Base-by-base conservation (phyloP, 2,329 filamentous ascomycete genomes). In the Tolypocladium tropicale region DNA sequence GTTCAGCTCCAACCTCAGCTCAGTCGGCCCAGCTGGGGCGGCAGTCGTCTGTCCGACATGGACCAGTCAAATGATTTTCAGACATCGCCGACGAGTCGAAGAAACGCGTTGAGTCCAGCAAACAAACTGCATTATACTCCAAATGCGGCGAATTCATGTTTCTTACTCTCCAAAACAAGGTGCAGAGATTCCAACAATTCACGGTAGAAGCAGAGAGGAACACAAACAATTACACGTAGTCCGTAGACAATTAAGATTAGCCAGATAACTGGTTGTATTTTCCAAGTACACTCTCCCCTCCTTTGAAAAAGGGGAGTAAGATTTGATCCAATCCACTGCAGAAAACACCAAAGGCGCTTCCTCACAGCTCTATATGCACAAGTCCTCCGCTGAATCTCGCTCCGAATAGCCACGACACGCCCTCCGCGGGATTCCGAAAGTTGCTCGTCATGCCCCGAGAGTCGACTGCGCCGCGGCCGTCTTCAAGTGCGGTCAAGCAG, bases 241-340 rank as follows among this genome's bases (percentile, higher is more conserved):
- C 50, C 50, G 10, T 30, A 43, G 34, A 43, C 52, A 11, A 60
- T 61, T 61, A 62, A 48, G 58, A 63, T 62, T 61, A 58, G 53
- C 59, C 58, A 64, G 59, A 49, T 56, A 53, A 58, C 60, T 64
- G 55, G 58, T 57, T 56, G 55, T 60, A 60, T 59, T 56, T 60
- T 53, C 23, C 55, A 57, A 56, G 59, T 57, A 61, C 61, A 58
- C 32, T 52, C 46, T 53, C 53, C n/a, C 54, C 37, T 53, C 36
- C 21, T 36, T 12, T 23, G 16, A n/a, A n/a, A n/a, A n/a, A 41
- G 32, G 10, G 37, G 50, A 49, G 23, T 43, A 49, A n/a, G 11
- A 3, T n/a, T 56, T 41, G 34, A 57, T 53, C 57, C 57, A 58
- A 55, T 58, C 56, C 53, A 56, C 34, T 51, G 34, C 41, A 39